phyloP scores from a whole-genome alignment of 768 basidiomycete species.

The Lentinula boryana region DNA sequence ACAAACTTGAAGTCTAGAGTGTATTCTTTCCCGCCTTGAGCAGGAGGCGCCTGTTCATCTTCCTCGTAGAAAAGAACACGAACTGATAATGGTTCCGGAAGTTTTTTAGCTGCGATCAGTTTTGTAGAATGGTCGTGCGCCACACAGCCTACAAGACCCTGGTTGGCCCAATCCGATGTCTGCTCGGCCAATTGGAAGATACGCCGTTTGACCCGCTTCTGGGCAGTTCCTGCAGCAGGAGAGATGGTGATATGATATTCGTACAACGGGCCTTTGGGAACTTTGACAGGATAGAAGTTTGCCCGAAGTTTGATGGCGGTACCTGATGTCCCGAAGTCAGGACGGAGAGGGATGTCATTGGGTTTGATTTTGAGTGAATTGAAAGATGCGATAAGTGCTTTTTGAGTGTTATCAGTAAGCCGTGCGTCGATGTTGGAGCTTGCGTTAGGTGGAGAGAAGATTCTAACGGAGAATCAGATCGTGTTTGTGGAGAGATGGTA shows the following conservation, averaged over 20 bases:
- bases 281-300: constrained; percentile 61
- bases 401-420: constrained; percentile 32
- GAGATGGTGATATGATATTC: constrained; percentile 60
- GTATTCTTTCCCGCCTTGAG: constrained; percentile 37
- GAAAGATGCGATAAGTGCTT: constrained; percentile 33
- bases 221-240: constrained; percentile 42
- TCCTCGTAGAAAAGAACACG: constrained; percentile 43
- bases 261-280: constrained; percentile 42
- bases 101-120: constrained; percentile 38
- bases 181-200: constrained; percentile 61
- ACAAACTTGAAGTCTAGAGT: constrained; percentile 35
- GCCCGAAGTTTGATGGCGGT: constrained; percentile 46
- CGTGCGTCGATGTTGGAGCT: constrained; percentile 38
- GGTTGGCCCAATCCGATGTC: constrained; percentile 38
- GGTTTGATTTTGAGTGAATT: constrained; percentile 21
- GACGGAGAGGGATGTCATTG: constrained; percentile 49
- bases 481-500: too few species aligned
- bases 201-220: constrained; percentile 48
- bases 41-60: constrained; percentile 41
- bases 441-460: constrained; percentile 28
- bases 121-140: constrained; percentile 55
- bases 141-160: constrained; percentile 42
- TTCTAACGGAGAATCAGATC: constrained; percentile 23
- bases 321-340: constrained; percentile 51
- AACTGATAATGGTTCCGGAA: constrained; percentile 41